These are phyloP conservation scores for Psidium guajava DNA, from an alignment of 345 rosid genomes.

Conservation along the genomic window DNA sequence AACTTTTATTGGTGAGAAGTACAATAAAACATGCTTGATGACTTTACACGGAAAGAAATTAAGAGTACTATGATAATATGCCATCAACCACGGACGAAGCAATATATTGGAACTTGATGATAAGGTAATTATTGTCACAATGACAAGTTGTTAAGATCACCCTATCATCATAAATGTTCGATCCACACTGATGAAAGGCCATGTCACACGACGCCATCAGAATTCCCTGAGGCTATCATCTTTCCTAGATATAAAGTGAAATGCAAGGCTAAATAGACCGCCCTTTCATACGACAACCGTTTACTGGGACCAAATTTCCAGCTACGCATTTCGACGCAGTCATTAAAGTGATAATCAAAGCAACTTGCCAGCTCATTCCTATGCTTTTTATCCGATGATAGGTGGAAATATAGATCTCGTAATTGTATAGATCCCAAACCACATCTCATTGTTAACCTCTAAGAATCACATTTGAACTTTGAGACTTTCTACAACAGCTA, in stretches of 20 bases:
- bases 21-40: not conserved
- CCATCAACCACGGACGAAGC: not conserved
- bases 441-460: not conserved
- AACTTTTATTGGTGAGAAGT: not conserved
- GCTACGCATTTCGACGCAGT: not conserved
- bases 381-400: not conserved
- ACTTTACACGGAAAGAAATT: not conserved
- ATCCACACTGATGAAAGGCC: not conserved
- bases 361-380: not conserved
- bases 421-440: not conserved
- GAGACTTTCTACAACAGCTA: not conserved
- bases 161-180: not conserved
- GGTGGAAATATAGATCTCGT: not conserved
- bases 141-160: not conserved
- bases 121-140: not conserved
- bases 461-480: not conserved
- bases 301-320: not conserved
- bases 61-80: not conserved
- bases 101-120: not conserved
- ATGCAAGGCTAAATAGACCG: too few relatives aligned
- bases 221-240: not conserved
- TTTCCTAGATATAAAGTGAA: not conserved
- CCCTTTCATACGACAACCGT: not conserved
- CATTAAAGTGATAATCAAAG: not conserved
- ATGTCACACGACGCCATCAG: not conserved